These are phyloP conservation scores for Mesembryanthemum crystallinum DNA, from an alignment of 148 eudicot species.

Conservation along the genomic window DNA sequence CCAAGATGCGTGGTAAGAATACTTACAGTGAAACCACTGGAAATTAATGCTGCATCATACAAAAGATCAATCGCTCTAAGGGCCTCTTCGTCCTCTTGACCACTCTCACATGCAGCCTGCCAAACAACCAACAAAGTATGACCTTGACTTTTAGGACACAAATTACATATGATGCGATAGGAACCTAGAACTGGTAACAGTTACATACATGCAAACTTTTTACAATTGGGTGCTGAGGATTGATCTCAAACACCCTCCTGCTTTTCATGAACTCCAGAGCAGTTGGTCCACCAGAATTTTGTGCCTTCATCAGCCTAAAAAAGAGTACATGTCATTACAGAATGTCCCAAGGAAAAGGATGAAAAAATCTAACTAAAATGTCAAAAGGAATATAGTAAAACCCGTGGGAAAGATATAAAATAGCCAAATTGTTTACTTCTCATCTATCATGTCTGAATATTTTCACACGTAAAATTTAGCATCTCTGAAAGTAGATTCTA, in stretches of 20 bases:
- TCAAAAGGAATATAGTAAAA: too few species aligned
- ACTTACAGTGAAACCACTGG: conserved; percentile 96
- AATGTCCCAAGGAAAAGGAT: background rate
- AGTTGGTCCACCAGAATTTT: conserved; percentile 55
- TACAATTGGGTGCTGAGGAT: conserved; percentile 81
- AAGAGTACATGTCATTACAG: conserved; percentile 4
- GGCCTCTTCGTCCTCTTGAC: conserved; percentile 74
- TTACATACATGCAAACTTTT: conserved; percentile 68
- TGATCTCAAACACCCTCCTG: conserved; percentile 89
- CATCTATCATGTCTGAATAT: background rate
- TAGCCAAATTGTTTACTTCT: background rate
- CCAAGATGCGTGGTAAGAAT: conserved; percentile 1
- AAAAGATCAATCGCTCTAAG: conserved; percentile 84
- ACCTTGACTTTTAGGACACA: background rate
- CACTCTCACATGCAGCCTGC: conserved; percentile 66
- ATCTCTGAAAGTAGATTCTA: conserved; percentile 18
- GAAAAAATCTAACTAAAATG: background rate
- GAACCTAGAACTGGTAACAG: background rate
- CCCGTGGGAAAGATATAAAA: background rate
- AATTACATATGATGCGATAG: background rate
- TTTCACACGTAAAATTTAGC: background rate
- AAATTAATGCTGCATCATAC: conserved; percentile 78
- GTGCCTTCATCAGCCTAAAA: conserved; percentile 92
- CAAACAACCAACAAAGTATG: conserved; percentile 3
- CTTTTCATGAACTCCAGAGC: conserved; percentile 76